Evolutionary conservation across 345 rosid genomes (phyloP), one percentile per base, ranked within the genome.

Genomic region (Lumnitzera racemosa): DNA sequence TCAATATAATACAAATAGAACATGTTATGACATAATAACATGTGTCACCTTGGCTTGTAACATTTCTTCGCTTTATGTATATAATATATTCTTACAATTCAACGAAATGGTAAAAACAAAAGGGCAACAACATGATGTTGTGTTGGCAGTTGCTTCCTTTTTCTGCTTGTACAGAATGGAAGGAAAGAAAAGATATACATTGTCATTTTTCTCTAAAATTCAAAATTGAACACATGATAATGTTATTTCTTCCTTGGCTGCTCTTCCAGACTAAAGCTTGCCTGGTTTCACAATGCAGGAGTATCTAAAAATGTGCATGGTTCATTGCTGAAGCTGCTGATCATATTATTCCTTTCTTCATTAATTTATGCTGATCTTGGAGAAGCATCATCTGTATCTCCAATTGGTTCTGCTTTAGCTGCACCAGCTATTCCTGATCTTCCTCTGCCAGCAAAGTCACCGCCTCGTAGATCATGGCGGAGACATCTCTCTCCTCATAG

Each of bases 401-500:
- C 85, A 43, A 54, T 51, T 23, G 55, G 58, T 14, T 66, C 78
- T 13, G 79, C 81, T 59, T 63, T 67, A 64, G 71, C 60, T 65
- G 66, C 80, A 48, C 80, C 76, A 53, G 70, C 74, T 59, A 61
- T 72, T 68, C 73, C 78, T 71, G 69, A 74, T 76, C 64, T 75
- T 20, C 86, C 90, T 47, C 62, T 66, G 66, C 80, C 90, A 23
- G 75, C 74, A 55, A 72, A 72, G 55, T 56, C 74, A 61, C 82
- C 77, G 17, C 68, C 25, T 59, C 83, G 68, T 41, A 75, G 83
- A 71, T 70, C 72, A 49, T 64, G 13, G 48, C 49, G 49, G 53
- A 84, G 72, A 55, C 70, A 72, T 78, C 72, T 80, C 36, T 72
- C 82, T 12, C 91, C 87, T 20, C 68, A 25, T 55, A 73, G 58